Evolutionary conservation across 768 basidiomycete species (phyloP).

Genomic region (Pisolithus microcarpus): DNA sequence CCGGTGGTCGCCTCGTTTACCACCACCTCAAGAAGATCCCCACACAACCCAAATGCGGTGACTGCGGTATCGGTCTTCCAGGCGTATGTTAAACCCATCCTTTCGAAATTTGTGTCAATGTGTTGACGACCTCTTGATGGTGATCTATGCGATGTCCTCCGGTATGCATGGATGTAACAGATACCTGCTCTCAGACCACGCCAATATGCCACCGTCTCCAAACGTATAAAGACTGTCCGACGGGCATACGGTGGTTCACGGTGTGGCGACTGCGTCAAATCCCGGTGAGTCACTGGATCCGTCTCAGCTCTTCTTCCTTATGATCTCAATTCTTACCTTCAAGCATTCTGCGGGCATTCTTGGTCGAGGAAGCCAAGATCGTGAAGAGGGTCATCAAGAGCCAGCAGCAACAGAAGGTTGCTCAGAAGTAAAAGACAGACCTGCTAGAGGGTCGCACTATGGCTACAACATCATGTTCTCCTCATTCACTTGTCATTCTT

Average conservation of each 20-base stretch:
- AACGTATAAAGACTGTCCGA: slow-evolving; percentile 94
- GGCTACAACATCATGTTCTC: background rate
- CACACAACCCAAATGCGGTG: slow-evolving; percentile 93
- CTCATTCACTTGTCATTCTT: background rate
- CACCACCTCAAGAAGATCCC: slow-evolving; percentile 96
- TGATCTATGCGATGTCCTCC: slow-evolving; percentile 2
- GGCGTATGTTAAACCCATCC: slow-evolving; percentile 61
- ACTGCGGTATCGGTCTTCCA: slow-evolving; percentile 89
- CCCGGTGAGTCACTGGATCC: slow-evolving; percentile 54
- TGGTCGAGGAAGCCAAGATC: slow-evolving; percentile 99
- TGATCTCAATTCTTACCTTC: background rate
- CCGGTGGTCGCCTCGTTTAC: slow-evolving; percentile 96
- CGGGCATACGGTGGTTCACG: slow-evolving; percentile 97
- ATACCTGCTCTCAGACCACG: slow-evolving; percentile 94
- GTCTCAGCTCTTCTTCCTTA: background rate
- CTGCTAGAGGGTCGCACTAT: background rate
- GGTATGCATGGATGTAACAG: slow-evolving; percentile 33
- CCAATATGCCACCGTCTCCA: slow-evolving; percentile 91
- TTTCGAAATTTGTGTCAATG: background rate
- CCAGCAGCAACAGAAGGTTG: slow-evolving; percentile 56
- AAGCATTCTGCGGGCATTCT: slow-evolving; percentile 96
- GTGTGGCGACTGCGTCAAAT: slow-evolving; percentile 93
- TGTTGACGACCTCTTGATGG: background rate
- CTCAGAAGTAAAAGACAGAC: slow-evolving; percentile 18
- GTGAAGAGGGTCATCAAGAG: slow-evolving; percentile 99